These are phyloP conservation scores for Datura wrightii DNA, from an alignment of 257 asterid species.

Conservation along the genomic window DNA sequence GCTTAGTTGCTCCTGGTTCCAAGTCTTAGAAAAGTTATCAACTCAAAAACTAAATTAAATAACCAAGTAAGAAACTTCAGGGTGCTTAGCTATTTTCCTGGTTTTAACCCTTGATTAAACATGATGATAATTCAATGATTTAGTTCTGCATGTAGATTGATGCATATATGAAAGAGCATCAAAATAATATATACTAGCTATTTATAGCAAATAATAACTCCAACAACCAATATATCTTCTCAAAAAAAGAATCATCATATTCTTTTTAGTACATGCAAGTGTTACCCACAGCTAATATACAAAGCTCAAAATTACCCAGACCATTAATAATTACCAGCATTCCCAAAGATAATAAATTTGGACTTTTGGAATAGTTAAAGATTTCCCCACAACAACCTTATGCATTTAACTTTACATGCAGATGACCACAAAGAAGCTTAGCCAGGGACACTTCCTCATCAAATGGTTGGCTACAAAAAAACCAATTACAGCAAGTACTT, in stretches of 20 bases:
- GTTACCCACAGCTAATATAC: not conserved
- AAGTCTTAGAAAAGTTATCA: not conserved
- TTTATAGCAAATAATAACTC: not conserved
- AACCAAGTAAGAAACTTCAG: not conserved
- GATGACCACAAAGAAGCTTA: conserved; percentile 21
- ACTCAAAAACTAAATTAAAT: not conserved
- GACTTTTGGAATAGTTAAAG: conserved; percentile 10
- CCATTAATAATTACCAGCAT: too few species aligned
- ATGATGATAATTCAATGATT: not conserved
- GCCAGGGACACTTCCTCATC: not conserved
- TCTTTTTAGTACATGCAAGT: conserved; percentile 2
- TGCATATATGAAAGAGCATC: not conserved
- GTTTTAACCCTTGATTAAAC: not conserved
- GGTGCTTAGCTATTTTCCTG: not conserved
- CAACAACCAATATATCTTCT: not conserved
- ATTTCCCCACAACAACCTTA: not conserved
- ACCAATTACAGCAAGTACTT: not conserved
- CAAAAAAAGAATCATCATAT: not conserved
- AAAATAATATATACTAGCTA: not conserved
- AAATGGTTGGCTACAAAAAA: not conserved
- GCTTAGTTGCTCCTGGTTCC: conserved; percentile 14
- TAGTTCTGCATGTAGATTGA: not conserved
- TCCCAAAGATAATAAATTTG: conserved; percentile 18
- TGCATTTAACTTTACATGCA: not conserved
- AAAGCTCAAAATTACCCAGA: not conserved